Conservation (phyloP, 2,329 filamentous ascomycete genomes). For the Teratosphaeriaceae sp. region DNA sequence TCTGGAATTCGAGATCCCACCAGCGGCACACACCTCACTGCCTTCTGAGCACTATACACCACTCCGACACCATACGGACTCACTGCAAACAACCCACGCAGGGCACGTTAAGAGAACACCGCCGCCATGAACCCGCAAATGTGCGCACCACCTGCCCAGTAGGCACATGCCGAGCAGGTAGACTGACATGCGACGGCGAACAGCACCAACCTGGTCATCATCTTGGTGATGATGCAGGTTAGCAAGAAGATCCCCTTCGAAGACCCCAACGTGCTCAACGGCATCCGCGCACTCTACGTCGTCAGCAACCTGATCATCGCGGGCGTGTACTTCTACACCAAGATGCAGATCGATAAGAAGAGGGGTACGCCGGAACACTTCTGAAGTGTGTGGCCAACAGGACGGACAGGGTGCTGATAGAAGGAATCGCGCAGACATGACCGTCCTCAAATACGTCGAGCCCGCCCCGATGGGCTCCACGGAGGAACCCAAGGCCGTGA, state of each 20-base stretch:
- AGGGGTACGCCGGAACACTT: no score
- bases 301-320: constrained; percentile 77
- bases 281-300: constrained; percentile 59
- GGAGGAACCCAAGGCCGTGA: constrained; percentile 93
- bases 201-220: constrained; percentile 90
- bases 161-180: no score
- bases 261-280: constrained; percentile 63
- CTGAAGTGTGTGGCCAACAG: no score
- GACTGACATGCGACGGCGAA: constrained; percentile 9
- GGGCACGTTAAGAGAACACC: neutral
- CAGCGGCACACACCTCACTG: no score
- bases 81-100: no score
- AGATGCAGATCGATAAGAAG: constrained; percentile 85
- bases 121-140: constrained; percentile 30
- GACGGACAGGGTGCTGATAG: no score
- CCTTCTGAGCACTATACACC: no score
- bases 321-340: constrained; percentile 76
- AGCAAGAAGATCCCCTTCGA: constrained; percentile 95
- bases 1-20: no score
- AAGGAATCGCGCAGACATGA: constrained; percentile 65
- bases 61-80: neutral
- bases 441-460: constrained; percentile 97
- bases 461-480: constrained; percentile 85
- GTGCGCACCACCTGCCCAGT: constrained; percentile 17
- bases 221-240: constrained; percentile 97